Percentiles rank a stretch among this genome's conserved stretches.
Evolutionary conservation across 2,329 filamentous ascomycete genomes (phyloP).

Genomic region (Sclerotinia nivalis): DNA sequence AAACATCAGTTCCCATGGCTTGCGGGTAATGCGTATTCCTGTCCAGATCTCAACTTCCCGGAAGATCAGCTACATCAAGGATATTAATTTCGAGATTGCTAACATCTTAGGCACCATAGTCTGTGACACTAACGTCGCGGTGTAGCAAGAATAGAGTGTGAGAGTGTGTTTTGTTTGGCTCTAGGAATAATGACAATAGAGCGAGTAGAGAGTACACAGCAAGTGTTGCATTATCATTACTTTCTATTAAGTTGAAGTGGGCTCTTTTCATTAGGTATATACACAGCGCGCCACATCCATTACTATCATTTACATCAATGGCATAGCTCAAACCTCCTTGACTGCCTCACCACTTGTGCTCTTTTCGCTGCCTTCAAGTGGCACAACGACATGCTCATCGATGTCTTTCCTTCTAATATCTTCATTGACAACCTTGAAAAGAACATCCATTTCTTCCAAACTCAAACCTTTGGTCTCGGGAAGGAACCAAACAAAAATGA

Average conservation of each 20-base stretch:
- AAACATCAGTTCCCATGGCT: too few species aligned
- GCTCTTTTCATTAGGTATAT: not conserved
- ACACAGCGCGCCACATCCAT: not conserved
- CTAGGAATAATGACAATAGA: not conserved
- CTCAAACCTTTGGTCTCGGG: conserved; percentile 29
- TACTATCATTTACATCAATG: not conserved
- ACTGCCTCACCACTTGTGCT: not conserved
- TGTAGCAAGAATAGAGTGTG: too few species aligned
- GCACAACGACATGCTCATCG: conserved; percentile 18
- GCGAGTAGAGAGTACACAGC: not conserved
- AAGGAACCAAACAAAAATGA: conserved; percentile 47
- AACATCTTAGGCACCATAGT: too few species aligned
- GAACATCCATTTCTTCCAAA: conserved; percentile 29
- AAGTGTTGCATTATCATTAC: not conserved
- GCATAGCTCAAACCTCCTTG: not conserved
- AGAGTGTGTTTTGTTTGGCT: too few species aligned
- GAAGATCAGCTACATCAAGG: too few species aligned
- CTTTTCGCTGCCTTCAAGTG: not conserved
- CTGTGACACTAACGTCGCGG: too few species aligned
- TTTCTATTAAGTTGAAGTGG: not conserved
- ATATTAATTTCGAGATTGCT: too few species aligned
- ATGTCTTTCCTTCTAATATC: conserved; percentile 18
- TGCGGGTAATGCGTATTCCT: too few species aligned
- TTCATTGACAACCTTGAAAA: conserved; percentile 27
- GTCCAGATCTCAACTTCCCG: too few species aligned